These are phyloP conservation scores for Tilletia walkeri DNA, from an alignment of 1,284 basidiomycete genomes.

Conservation along the genomic window DNA sequence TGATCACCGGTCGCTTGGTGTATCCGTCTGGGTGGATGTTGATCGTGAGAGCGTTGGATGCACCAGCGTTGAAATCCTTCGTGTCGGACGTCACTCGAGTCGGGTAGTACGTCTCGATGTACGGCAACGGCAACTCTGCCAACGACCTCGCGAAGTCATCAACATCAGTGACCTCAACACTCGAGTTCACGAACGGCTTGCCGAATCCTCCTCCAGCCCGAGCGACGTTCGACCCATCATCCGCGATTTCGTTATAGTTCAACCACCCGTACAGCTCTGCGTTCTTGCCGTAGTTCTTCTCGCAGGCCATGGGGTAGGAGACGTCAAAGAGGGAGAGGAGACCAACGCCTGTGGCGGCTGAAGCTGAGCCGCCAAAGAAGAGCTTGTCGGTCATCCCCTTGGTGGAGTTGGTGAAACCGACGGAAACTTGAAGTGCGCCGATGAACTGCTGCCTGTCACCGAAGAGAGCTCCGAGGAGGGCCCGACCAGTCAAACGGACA, in stretches of 20 bases:
- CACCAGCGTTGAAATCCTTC: background rate
- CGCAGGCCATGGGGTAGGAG: background rate
- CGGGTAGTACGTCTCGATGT: constrained; percentile 23
- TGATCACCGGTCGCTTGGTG: constrained; percentile 18
- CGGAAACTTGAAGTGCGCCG: constrained; percentile 20
- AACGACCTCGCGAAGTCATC: constrained; percentile 18
- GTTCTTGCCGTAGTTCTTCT: constrained; percentile 16
- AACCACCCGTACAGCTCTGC: constrained; percentile 18
- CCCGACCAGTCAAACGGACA: background rate
- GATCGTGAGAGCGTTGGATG: constrained; percentile 10
- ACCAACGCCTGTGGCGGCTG: background rate
- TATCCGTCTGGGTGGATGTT: constrained; percentile 18
- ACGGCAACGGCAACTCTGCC: constrained; percentile 18
- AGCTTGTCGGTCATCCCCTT: constrained; percentile 7
- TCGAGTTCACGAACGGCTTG: constrained; percentile 20
- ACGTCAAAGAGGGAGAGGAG: constrained; percentile 5
- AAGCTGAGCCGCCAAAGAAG: constrained; percentile 6
- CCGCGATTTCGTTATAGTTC: constrained; percentile 21
- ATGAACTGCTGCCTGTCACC: constrained; percentile 17
- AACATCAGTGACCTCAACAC: constrained; percentile 17
- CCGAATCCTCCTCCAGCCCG: constrained; percentile 8
- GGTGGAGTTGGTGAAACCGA: constrained; percentile 16
- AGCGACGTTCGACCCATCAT: constrained; percentile 22
- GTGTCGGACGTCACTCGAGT: constrained; percentile 15
- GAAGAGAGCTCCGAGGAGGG: constrained; percentile 14